These are phyloP conservation scores for Penicillium atrosanguineum DNA, from an alignment of 495 filamentous ascomycete genomes.

Conservation along the genomic window DNA sequence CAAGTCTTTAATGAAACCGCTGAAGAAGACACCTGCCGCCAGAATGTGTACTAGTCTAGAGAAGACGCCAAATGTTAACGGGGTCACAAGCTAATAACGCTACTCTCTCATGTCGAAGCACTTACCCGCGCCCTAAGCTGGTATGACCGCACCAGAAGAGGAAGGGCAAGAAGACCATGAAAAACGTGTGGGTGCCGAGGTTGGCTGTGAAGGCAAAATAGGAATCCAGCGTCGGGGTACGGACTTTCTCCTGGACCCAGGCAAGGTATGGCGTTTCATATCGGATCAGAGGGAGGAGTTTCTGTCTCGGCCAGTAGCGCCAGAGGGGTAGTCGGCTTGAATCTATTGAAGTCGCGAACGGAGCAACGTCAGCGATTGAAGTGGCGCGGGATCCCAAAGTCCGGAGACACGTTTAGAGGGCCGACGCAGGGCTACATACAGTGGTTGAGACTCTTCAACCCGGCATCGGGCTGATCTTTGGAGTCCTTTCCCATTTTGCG, in stretches of 20 bases:
- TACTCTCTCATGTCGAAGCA: constrained; percentile 2
- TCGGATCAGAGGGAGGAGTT: constrained; percentile 79
- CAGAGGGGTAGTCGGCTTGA: constrained; percentile 79
- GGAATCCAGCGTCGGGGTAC: constrained; percentile 80
- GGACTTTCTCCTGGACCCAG: constrained; percentile 70
- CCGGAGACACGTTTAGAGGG: background rate
- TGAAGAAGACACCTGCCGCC: constrained; percentile 86
- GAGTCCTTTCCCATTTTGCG: constrained; percentile 35
- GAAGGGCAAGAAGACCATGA: constrained; percentile 90
- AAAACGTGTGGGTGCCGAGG: constrained; percentile 97
- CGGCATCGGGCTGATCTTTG: constrained; percentile 61
- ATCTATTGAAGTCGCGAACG: constrained; percentile 51
- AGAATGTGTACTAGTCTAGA: constrained; percentile 81
- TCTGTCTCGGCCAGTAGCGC: constrained; percentile 81
- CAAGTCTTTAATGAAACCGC: constrained; percentile 90
- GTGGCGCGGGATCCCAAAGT: background rate
- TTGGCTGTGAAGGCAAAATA: constrained; percentile 98
- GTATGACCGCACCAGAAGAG: constrained; percentile 93
- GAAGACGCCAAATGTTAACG: background rate
- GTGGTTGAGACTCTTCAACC: constrained; percentile 69
- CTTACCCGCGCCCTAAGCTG: constrained; percentile 77
- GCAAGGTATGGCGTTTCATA: constrained; percentile 96
- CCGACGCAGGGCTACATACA: constrained; percentile 50
- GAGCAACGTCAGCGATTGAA: constrained; percentile 7
- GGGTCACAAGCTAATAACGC: background rate